Conservation (phyloP, 2,329 filamentous ascomycete genomes). For the Diplodia seriata region DNA sequence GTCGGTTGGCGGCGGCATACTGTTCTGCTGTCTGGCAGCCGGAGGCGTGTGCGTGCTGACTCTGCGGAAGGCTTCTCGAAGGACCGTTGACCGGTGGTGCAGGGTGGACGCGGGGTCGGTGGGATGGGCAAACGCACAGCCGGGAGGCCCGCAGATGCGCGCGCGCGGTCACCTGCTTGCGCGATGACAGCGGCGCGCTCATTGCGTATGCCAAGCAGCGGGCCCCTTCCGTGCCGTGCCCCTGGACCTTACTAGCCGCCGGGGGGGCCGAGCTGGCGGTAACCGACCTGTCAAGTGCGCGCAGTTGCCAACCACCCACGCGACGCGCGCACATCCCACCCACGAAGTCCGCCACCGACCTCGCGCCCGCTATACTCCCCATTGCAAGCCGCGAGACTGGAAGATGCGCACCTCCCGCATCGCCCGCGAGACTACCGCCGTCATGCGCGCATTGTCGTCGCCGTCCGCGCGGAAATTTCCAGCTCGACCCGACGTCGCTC, state of each 20-base stretch:
- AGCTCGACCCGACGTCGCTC: constrained; percentile 24
- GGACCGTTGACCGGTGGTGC: constrained; percentile 11
- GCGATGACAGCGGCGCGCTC: constrained; percentile 4
- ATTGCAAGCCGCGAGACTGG: not conserved
- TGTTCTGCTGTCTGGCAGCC: not conserved
- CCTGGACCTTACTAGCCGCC: not conserved
- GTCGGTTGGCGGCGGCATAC: constrained; percentile 28
- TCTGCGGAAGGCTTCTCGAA: constrained; percentile 21
- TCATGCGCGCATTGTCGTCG: constrained; percentile 24
- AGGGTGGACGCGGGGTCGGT: constrained; percentile 21
- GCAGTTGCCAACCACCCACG: constrained; percentile 5
- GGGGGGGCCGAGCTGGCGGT: not conserved
- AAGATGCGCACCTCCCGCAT: constrained; percentile 49
- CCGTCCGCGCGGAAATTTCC: constrained; percentile 22
- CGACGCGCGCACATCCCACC: not conserved
- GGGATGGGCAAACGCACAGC: constrained; percentile 16
- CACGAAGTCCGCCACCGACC: constrained; percentile 2
- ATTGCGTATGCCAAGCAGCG: constrained; percentile 16
- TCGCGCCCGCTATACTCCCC: not conserved
- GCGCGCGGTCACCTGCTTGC: constrained; percentile 15
- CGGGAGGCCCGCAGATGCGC: not conserved
- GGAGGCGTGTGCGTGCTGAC: constrained; percentile 14
- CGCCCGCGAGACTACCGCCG: constrained; percentile 45
- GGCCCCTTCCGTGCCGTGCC: not conserved
- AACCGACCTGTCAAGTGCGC: constrained; percentile 11